Evolutionary conservation across 306 rosid genomes (phyloP).

Genomic region (Bauhinia variegata): DNA sequence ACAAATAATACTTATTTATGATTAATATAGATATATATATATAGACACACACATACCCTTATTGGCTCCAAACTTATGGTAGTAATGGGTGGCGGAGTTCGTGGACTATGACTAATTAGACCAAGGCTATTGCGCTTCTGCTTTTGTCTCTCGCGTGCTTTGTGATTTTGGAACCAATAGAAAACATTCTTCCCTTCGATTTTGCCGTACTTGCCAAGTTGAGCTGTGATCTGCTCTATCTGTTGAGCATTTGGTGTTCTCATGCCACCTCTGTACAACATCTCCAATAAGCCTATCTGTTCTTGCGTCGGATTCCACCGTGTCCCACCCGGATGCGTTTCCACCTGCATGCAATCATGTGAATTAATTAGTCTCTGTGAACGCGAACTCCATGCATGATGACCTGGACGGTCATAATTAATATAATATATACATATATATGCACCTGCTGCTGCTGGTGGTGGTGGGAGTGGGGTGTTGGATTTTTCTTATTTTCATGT

Average conservation of each 20-base stretch:
- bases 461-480: conserved; percentile 48
- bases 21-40: too few relatives aligned
- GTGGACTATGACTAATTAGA: conserved; percentile 63
- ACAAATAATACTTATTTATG: too few relatives aligned
- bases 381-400: too few relatives aligned
- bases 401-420: too few relatives aligned
- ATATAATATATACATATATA: background rate
- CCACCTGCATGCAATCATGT: conserved; percentile 57
- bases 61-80: conserved; percentile 32
- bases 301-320: conserved; percentile 99
- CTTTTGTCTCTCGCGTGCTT: conserved; percentile 94
- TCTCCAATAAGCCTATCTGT: conserved; percentile 90
- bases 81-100: conserved; percentile 50
- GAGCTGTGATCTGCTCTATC: conserved; percentile 77
- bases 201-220: conserved; percentile 84
- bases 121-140: conserved; percentile 70
- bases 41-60: too few relatives aligned
- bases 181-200: conserved; percentile 97
- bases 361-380: too few relatives aligned
- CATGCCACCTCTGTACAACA: conserved; percentile 85
- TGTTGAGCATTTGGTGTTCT: conserved; percentile 97
- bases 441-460: conserved; percentile 57
- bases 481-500: conserved; percentile 45
- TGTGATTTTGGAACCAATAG: conserved; percentile 98
- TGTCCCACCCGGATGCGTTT: conserved; percentile 87